These are phyloP conservation scores for Rhodamnia argentea DNA, from an alignment of 345 rosid genomes.

Conservation along the genomic window DNA sequence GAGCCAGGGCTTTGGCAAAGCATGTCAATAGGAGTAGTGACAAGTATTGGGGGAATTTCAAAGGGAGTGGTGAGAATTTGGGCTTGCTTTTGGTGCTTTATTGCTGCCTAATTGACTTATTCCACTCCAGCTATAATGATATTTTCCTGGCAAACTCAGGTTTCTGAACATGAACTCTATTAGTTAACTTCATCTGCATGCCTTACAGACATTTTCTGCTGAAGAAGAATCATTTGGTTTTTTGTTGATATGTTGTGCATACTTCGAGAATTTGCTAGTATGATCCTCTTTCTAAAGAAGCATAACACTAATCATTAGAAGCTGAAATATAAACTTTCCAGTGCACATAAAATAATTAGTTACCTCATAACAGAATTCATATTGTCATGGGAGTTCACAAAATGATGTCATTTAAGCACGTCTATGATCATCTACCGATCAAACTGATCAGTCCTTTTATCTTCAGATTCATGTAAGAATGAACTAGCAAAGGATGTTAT, in stretches of 20 bases:
- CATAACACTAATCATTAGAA: neutral
- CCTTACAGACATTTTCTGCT: neutral
- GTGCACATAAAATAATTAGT: neutral
- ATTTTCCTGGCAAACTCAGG: neutral
- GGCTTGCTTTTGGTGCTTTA: neutral
- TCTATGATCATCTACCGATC: neutral
- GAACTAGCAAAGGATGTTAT: conserved; percentile 40
- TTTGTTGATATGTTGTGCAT: neutral
- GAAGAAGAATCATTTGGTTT: neutral
- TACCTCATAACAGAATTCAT: neutral
- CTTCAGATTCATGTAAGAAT: conserved; percentile 52
- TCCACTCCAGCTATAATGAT: neutral
- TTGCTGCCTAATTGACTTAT: neutral
- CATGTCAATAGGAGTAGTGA: conserved; percentile 49
- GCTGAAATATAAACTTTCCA: neutral
- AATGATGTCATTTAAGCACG: neutral
- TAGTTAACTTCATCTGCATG: neutral
- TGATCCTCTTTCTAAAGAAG: neutral
- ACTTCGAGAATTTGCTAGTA: neutral
- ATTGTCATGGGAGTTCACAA: neutral
- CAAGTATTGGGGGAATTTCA: conserved; percentile 51
- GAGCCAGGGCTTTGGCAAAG: conserved; percentile 79
- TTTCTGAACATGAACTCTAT: neutral
- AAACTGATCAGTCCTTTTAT: neutral
- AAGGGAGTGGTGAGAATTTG: conserved; percentile 48